Conservation (phyloP, 192 early-diverging fungal genomes). For the Rhizophagus prolifer region DNA sequence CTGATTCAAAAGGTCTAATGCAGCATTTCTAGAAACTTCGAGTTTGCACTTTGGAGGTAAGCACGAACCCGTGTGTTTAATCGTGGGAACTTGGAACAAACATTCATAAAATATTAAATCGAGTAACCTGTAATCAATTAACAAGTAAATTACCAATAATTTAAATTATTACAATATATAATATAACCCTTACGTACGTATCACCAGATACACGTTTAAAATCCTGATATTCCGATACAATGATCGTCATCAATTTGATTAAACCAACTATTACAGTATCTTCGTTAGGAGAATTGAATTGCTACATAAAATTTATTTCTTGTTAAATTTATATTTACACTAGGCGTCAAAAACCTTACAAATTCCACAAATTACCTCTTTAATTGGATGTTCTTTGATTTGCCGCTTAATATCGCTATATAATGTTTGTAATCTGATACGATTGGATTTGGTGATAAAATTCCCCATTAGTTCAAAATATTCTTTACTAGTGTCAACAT, state of each 20-base stretch:
- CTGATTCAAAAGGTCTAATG: constrained; percentile 39
- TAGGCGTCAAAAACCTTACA: not conserved
- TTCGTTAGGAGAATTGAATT: constrained; percentile 35
- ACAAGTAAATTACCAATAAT: not conserved
- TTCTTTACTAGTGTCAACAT: constrained; percentile 31
- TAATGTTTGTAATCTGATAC: not conserved
- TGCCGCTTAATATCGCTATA: constrained; percentile 13
- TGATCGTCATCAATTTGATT: constrained; percentile 39
- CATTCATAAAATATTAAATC: constrained; percentile 43
- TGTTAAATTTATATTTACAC: no score
- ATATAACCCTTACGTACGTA: constrained; percentile 30
- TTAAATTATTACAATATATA: not conserved
- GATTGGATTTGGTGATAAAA: not conserved
- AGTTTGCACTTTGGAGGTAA: constrained; percentile 42
- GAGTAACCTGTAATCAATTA: not conserved
- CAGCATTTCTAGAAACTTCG: constrained; percentile 40
- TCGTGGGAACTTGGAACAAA: constrained; percentile 36
- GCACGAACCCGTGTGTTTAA: not conserved
- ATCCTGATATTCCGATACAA: constrained; percentile 32
- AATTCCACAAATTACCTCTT: constrained; percentile 9
- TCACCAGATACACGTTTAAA: constrained; percentile 31
- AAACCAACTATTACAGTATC: constrained; percentile 46
- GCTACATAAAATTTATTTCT: constrained; percentile 15
- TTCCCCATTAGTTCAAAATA: constrained; percentile 29
- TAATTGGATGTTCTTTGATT: constrained; percentile 29